phyloP scores from a whole-genome alignment of 768 basidiomycete genomes.

The Phylloporus sp. region DNA sequence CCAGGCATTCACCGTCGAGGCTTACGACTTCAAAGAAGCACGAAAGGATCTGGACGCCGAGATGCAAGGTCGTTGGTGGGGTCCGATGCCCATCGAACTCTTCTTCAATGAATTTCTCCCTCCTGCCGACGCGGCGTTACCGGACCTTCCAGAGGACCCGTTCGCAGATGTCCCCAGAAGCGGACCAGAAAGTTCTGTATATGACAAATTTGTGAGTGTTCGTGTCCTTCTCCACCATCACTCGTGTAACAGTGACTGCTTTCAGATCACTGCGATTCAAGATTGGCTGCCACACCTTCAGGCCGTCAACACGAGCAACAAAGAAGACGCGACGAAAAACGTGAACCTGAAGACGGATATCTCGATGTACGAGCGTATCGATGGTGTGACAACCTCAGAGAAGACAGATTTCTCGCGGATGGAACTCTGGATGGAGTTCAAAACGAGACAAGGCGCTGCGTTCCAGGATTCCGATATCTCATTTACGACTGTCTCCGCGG shows the following conservation, averaged over 20 bases:
- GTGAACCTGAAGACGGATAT: not conserved
- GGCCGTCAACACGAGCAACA: constrained; percentile 2
- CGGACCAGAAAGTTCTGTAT: not conserved
- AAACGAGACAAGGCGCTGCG: not conserved
- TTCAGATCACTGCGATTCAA: not conserved
- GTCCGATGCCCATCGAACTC: not conserved
- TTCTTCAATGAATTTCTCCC: constrained; percentile 1
- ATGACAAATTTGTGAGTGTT: not conserved
- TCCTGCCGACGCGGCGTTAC: not conserved
- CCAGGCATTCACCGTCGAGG: not conserved
- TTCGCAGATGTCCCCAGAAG: not conserved
- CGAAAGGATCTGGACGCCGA: not conserved
- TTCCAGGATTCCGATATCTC: not conserved
- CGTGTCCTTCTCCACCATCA: not conserved
- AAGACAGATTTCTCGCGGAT: not conserved
- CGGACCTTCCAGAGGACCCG: not conserved
- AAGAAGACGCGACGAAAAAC: not conserved
- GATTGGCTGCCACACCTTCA: not conserved
- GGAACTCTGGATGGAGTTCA: constrained; percentile 1
- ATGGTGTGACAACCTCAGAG: not conserved
- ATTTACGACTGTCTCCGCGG: no score
- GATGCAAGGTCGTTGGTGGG: not conserved
- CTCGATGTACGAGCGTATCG: not conserved
- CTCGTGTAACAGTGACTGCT: not conserved
- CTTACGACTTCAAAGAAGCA: not conserved